Base-by-base conservation (phyloP, 129 eudicot genomes). In the Cynara cardunculus region DNA sequence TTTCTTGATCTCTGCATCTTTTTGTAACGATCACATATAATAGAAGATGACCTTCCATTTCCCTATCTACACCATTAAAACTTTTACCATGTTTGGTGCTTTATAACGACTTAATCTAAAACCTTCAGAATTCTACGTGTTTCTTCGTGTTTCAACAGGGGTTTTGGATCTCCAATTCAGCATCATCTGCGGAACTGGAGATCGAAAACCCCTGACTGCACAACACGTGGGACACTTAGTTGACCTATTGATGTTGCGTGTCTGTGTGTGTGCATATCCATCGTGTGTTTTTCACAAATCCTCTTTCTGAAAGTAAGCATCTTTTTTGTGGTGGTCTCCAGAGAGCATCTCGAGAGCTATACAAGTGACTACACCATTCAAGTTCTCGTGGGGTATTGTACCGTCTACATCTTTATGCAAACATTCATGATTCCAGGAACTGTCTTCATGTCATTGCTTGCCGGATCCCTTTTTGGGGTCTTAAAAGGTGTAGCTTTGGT, bases 341-440 rank as follows among this genome's bases (percentile, higher is more conserved):
- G 98, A 80, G 97, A 89, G 76, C 87, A 94, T 78, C 92, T 94
- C 66, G 98, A 92, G 89, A 87, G 81, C 84, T 94, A 94, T 85
- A 86, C 98, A 84, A 94, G 96, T 79, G 96, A 92, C 88, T 94
- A 94, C 88, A 92, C 98, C 1, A 18, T 84, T 25, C 97, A 94
- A 76, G 97, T 94, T 80, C 91, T 94, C 3, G 78, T 92, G 13
- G 98, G 97, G 22, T 94, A 94, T 79, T 92, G 94, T 78, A 77
- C 86, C 26, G 96, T 90, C 82, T 94, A 92, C 94, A 87, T 94
- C 46, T 94, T 92, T 78, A 94, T 94, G 98, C 98, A 94, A 87
- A 94, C 98, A 34, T 94, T 94, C 84, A 94, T 94, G 98, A 94
- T 94, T 65, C 98, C 98, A 6, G 98, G 98, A 66, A 94, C 98